phyloP scores from a whole-genome alignment of 306 rosid species.

The Mucuna pruriens region DNA sequence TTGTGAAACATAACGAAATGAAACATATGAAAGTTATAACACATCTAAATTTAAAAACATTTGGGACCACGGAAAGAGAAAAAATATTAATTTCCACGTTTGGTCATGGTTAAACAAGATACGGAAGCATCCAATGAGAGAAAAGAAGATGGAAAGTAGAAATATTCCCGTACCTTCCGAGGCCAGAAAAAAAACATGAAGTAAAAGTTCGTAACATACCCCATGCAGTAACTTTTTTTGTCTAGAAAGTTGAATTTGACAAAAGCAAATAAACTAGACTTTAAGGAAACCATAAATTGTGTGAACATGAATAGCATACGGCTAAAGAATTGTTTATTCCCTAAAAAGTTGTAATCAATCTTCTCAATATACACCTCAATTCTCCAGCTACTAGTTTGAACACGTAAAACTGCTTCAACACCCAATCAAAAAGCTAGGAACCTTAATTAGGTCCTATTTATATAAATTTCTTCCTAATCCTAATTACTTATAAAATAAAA shows the following conservation, averaged over 20 bases:
- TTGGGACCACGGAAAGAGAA: not conserved
- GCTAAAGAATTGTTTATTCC: slow-evolving; percentile 6
- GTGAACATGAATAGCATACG: not conserved
- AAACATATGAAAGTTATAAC: not conserved
- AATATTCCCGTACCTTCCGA: not conserved
- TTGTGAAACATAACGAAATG: not conserved
- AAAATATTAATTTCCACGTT: not conserved
- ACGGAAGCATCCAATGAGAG: slow-evolving; percentile 19
- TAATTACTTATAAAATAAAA: too few relatives aligned
- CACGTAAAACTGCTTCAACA: not conserved
- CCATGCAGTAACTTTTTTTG: not conserved
- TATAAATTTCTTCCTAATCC: too few relatives aligned
- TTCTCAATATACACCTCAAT: slow-evolving; percentile 33
- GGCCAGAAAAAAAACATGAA: not conserved
- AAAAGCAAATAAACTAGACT: slow-evolving; percentile 5
- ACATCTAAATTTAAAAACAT: not conserved
- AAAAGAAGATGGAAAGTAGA: not conserved
- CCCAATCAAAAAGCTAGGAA: not conserved
- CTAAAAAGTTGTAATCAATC: not conserved
- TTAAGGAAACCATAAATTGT: not conserved
- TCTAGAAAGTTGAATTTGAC: not conserved
- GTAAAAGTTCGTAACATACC: not conserved
- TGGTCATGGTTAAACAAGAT: not conserved
- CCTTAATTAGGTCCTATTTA: slow-evolving; percentile 7
- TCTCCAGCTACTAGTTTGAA: not conserved